A percentile compares a stretch with the other conserved stretches of the same genome.
Conservation (phyloP, 306 rosid genomes). For the Adenanthera pavonina region DNA sequence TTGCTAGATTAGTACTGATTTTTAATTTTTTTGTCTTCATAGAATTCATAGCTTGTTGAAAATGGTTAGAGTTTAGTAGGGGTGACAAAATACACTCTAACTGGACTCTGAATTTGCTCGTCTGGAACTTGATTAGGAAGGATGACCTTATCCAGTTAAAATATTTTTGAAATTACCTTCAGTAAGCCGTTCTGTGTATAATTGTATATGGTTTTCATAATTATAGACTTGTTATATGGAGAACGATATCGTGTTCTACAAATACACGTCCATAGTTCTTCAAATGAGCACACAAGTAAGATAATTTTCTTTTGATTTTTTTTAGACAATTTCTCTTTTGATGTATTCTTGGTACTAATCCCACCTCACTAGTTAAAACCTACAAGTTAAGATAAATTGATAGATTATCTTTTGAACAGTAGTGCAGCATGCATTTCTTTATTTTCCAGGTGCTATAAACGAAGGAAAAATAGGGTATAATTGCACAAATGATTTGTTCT, state of each 20-base stretch:
- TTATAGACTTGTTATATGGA: slow-evolving; percentile 1
- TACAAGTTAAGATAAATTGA: not conserved
- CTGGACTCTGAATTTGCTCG: not conserved
- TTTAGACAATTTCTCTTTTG: not conserved
- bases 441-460: not conserved
- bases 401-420: too few relatives aligned
- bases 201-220: not conserved
- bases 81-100: not conserved
- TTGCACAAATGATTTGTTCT: not conserved
- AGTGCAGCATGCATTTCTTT: not conserved
- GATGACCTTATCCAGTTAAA: slow-evolving; percentile 2
- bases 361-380: not conserved
- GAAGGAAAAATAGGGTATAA: too few relatives aligned
- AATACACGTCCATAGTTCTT: not conserved
- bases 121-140: slow-evolving; percentile 7
- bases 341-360: not conserved
- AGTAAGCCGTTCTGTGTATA: not conserved
- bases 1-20: slow-evolving; percentile 2
- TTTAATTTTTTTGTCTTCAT: not conserved
- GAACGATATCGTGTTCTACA: not conserved
- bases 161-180: not conserved
- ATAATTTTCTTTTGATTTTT: not conserved
- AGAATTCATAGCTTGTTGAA: not conserved
- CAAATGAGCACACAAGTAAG: not conserved
- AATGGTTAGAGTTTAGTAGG: slow-evolving; percentile 15